Conservation (phyloP, 768 basidiomycete species). For the Mycena olivaceomarginata region DNA sequence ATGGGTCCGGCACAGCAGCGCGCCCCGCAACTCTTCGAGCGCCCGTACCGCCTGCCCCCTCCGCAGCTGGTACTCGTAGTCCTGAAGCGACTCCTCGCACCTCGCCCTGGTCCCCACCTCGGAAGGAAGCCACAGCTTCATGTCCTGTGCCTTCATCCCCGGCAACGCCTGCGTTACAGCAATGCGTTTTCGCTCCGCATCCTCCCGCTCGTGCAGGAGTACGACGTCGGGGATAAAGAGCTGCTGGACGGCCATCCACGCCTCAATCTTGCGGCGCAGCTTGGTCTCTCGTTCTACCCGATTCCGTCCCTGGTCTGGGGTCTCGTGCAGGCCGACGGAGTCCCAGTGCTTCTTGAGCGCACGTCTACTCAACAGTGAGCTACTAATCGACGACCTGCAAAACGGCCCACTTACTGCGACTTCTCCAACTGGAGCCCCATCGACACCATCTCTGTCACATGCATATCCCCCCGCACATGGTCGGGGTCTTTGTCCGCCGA, state of each 20-base stretch:
- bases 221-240: not conserved
- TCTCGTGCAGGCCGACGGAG: constrained; percentile 8
- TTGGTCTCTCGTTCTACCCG: constrained; percentile 23
- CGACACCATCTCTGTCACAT: constrained; percentile 20
- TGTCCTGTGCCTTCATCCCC: not conserved
- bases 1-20: no score
- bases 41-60: not conserved
- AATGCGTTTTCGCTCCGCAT: not conserved
- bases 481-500: not conserved
- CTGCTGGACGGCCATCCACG: constrained; percentile 18
- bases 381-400: not conserved
- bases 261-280: constrained; percentile 12
- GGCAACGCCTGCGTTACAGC: constrained; percentile 3
- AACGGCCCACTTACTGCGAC: constrained; percentile 31
- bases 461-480: constrained; percentile 41
- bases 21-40: no score
- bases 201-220: not conserved
- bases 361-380: not conserved
- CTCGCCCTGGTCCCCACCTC: not conserved
- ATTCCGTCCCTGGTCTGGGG: not conserved
- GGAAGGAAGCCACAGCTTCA: constrained; percentile 51
- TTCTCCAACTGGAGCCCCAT: constrained; percentile 42
- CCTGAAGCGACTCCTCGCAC: not conserved
- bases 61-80: constrained; percentile 2
- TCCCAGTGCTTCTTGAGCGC: not conserved